Evolutionary conservation across 371 early-diverging fungal species (phyloP), one percentile per base, ranked within the genome.

Genomic region (Agmasoma carcini): DNA sequence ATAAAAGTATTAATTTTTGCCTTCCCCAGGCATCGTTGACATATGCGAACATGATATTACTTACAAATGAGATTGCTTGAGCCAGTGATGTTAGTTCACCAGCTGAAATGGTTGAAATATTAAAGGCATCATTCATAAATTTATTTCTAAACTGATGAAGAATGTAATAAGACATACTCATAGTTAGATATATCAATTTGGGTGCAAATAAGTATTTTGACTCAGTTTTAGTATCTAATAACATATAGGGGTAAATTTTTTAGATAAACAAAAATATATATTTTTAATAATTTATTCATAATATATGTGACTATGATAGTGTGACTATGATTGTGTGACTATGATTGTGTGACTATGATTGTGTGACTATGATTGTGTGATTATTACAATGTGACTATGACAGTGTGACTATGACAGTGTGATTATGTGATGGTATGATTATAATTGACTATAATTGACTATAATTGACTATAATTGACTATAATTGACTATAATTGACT

Each of bases 141-240:
- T 33, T 33, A 25, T 55, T 31, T 31, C 72, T 62, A 46, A 72
- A 72, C 26, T 61, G 57, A 37, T 76, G 72, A 36, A 76, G 47
- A 2, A 65, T 50, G 36, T 72, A 76, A 36, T 68, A 69, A 19
- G 65, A 59, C 40, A 74, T 29, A 23, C 61, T 61, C 7, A 67
- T 47, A 19, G 59, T 29, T 14, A 76, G 53, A 48, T 72, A 76
- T 4, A 76, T 34, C 9, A 67, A 29, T 48, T 76, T 76, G 27
- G 73, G 73, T 1, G 59, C 54, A 20, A 73, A 26, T 11, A 72
- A 14, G 23, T 41, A 63, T 47, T 62, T 68, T 50, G 31, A 59
- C 12, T 64, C 54, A 19, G 64, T n/a, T 23, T 33, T 46, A 19
- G 29, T 31, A 11, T 53, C 38, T 9, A 22, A 27, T 22, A 25